Evolutionary conservation across 768 basidiomycete genomes (phyloP).

Genomic region (Cystofilobasidium ferigula): DNA sequence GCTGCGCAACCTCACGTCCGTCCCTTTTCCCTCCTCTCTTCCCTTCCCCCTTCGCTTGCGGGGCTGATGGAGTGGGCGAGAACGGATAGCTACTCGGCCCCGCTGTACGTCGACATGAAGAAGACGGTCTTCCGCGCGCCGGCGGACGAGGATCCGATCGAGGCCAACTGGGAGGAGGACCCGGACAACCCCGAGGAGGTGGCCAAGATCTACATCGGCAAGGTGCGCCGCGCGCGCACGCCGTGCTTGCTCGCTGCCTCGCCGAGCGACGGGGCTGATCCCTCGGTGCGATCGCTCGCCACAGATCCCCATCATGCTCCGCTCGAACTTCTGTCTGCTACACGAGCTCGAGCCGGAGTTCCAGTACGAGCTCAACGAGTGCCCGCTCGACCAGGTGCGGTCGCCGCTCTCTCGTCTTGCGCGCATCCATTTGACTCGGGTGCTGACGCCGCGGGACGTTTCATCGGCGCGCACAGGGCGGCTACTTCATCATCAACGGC

Average conservation of each 20-base stretch:
- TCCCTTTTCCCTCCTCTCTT: background rate
- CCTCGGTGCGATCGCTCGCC: background rate
- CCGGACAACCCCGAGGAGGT: slow-evolving; percentile 38
- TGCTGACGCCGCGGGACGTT: background rate
- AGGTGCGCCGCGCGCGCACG: slow-evolving; percentile 44
- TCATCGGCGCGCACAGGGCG: slow-evolving; percentile 67
- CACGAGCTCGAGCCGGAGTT: slow-evolving; percentile 65
- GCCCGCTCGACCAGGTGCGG: slow-evolving; percentile 94
- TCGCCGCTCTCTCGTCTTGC: slow-evolving; percentile 27
- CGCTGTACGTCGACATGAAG: slow-evolving; percentile 88
- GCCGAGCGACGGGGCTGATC: background rate
- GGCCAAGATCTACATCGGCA: slow-evolving; percentile 92
- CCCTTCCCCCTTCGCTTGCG: background rate
- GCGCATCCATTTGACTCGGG: too few relatives aligned
- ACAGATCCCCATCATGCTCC: slow-evolving; percentile 94
- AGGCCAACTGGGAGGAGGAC: slow-evolving; percentile 53
- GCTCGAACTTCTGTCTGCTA: slow-evolving; percentile 89
- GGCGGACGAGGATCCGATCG: slow-evolving; percentile 58
- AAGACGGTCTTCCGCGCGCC: slow-evolving; percentile 69
- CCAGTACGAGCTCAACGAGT: slow-evolving; percentile 86
- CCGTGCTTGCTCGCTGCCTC: background rate
- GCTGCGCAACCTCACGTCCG: slow-evolving; percentile 70
- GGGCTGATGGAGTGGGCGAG: background rate
- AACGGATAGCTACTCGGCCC: slow-evolving; percentile 59
- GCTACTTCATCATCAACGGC: slow-evolving; percentile 98